These are phyloP conservation scores for Lasiosphaeria ovina DNA, from an alignment of 495 filamentous ascomycete species.

Conservation along the genomic window DNA sequence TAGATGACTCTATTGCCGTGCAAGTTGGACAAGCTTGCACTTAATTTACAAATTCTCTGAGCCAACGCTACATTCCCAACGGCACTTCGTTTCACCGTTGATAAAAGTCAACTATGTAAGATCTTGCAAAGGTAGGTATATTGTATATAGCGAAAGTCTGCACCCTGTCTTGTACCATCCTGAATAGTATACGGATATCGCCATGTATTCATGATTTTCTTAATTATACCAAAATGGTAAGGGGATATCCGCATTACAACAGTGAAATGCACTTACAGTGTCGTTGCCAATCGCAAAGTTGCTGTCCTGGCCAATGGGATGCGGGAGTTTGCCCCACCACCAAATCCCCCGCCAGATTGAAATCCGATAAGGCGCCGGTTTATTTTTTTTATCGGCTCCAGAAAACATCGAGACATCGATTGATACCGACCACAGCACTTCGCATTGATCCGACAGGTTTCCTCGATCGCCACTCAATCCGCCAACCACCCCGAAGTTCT, in stretches of 20 bases:
- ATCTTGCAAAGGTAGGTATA: too few species aligned
- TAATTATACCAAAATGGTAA: neutral
- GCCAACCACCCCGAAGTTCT: neutral
- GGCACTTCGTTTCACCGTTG: too few species aligned
- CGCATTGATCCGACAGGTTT: neutral
- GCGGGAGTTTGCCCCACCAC: neutral
- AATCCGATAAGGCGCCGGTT: conserved; percentile 5
- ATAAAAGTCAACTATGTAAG: too few species aligned
- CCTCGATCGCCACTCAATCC: neutral
- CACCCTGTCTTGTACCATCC: too few species aligned
- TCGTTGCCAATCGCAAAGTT: neutral
- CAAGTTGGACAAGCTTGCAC: too few species aligned
- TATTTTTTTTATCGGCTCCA: conserved; percentile 14
- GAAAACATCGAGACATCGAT: neutral
- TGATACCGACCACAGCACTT: neutral
- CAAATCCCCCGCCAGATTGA: conserved; percentile 7
- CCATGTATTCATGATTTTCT: too few species aligned
- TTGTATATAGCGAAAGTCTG: too few species aligned
- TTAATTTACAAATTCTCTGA: too few species aligned
- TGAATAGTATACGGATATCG: too few species aligned
- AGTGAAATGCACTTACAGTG: neutral
- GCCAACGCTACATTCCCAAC: too few species aligned
- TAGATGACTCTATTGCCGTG: too few species aligned
- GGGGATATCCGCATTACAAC: too few species aligned
- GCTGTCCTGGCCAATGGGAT: neutral